Base-by-base conservation (phyloP, 441 rosid species). In the Aquilaria agallochum region DNA sequence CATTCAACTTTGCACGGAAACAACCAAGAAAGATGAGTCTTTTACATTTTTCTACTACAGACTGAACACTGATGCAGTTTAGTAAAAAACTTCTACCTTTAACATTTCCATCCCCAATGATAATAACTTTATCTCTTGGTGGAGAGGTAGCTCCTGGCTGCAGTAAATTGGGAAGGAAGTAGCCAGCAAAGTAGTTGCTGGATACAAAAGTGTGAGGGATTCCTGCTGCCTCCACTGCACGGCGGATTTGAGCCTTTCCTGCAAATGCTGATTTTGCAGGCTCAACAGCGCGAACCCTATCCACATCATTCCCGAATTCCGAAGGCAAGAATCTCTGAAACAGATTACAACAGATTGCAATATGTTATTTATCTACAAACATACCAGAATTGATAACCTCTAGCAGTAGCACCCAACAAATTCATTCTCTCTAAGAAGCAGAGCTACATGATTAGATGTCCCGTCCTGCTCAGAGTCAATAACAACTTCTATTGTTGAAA, bases 251-350 rank as follows among this genome's bases (percentile, higher is more conserved):
- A 47, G 67, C 74, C 75, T 85, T 85, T 53, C 31, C 6, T 2
- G 31, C 71, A n/a, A 83, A 83, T 15, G 72, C 20, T 0, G 85
- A 65, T 69, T 68, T 79, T 0, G 82, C 88, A 0, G 86, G 86
- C 72, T 85, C 91, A 53, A 81, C 80, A 4, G 82, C 80, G n/a
- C 63, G 58, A 32, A 66, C 62, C 31, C 71, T 66, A 75, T 83
- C 88, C 53, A 74, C 82, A 11, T 84, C 85, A n/a, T 59, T 76
- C 13, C 87, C 85, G 56, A 82, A 84, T 72, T 82, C 87, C 31
- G 90, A 82, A 5, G 90, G 87, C 2, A 82, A 74, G 69, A 82
- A 84, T 59, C 87, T 81, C 87, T 84, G 49, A 54, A 52, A 31
- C 30, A 15, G 50, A 9, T 33, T 42, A 55, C 9, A 27, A 14